These are phyloP conservation scores for Amanita pallidorosea DNA, from an alignment of 768 basidiomycete genomes.

Conservation along the genomic window DNA sequence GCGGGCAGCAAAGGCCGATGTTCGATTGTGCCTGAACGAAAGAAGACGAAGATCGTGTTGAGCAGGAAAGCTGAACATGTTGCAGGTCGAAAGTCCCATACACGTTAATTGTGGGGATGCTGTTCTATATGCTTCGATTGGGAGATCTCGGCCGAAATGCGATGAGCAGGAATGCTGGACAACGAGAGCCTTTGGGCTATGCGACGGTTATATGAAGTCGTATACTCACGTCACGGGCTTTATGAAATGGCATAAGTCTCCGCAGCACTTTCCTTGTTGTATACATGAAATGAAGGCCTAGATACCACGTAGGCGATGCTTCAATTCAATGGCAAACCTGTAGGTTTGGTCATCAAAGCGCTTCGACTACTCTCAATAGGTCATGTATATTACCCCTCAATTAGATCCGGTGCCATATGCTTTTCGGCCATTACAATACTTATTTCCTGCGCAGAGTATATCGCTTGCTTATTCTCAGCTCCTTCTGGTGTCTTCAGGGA, in stretches of 20 bases:
- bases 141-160: conserved; percentile 6
- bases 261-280: conserved; percentile 26
- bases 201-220: neutral
- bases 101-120: conserved; percentile 22
- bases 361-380: neutral
- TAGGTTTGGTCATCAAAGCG: neutral
- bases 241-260: conserved; percentile 49
- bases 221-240: conserved; percentile 40
- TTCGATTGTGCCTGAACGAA: conserved; percentile 16
- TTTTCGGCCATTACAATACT: conserved; percentile 52
- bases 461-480: conserved; percentile 15
- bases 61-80: conserved; percentile 9
- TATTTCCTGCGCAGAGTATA: conserved; percentile 29
- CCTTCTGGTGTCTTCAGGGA: conserved; percentile 25
- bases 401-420: conserved; percentile 42
- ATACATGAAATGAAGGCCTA: neutral
- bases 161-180: conserved; percentile 10
- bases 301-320: conserved; percentile 50
- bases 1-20: conserved; percentile 28
- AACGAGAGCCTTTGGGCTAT: conserved; percentile 13
- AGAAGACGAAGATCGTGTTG: conserved; percentile 11
- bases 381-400: conserved; percentile 35
- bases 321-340: conserved; percentile 46
- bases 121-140: neutral
- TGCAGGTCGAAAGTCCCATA: conserved; percentile 35